Evolutionary conservation across 805 yeast genomes (phyloP).

Genomic region (Candida nemodendra): DNA sequence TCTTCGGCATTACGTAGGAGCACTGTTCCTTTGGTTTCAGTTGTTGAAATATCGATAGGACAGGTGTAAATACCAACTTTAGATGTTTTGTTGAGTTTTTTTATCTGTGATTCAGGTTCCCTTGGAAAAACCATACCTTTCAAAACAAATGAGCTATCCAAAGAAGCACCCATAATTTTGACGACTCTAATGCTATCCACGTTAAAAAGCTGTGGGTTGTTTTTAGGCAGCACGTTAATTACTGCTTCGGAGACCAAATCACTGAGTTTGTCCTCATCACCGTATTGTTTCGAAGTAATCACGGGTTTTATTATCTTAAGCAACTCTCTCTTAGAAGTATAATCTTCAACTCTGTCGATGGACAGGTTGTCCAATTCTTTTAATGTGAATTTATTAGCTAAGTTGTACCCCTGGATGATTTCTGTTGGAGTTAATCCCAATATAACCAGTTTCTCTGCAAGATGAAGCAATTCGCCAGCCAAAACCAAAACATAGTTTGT

Average conservation of each 20-base stretch:
- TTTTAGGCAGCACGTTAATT: conserved; percentile 69
- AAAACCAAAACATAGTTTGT: conserved; percentile 87
- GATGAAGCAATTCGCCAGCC: conserved; percentile 87
- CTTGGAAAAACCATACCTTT: conserved; percentile 98
- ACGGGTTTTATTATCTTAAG: conserved; percentile 80
- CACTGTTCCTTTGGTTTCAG: conserved; percentile 99
- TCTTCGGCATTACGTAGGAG: conserved; percentile 93
- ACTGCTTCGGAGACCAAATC: conserved; percentile 84
- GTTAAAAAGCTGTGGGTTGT: conserved; percentile 66
- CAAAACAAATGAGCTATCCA: conserved; percentile 71
- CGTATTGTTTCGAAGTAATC: conserved; percentile 90
- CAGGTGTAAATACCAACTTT: conserved; percentile 92
- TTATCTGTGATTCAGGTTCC: conserved; percentile 92
- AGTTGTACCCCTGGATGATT: conserved; percentile 85
- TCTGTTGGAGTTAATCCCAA: conserved; percentile 90
- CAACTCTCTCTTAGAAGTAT: conserved; percentile 54
- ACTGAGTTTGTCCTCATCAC: conserved; percentile 76
- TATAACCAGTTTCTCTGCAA: conserved; percentile 80
- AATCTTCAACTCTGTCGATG: conserved; percentile 59
- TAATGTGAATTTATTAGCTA: conserved; percentile 77
- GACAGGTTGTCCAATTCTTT: conserved; percentile 65
- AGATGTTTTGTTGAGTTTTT: conserved; percentile 57
- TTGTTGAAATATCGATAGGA: conserved; percentile 90
- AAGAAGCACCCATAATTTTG: conserved; percentile 90
- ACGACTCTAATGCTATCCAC: conserved; percentile 95